Percentiles rank a stretch among this genome's conserved stretches.
Conservation (phyloP, 257 asterid species). For the Euphrasia confusa region DNA sequence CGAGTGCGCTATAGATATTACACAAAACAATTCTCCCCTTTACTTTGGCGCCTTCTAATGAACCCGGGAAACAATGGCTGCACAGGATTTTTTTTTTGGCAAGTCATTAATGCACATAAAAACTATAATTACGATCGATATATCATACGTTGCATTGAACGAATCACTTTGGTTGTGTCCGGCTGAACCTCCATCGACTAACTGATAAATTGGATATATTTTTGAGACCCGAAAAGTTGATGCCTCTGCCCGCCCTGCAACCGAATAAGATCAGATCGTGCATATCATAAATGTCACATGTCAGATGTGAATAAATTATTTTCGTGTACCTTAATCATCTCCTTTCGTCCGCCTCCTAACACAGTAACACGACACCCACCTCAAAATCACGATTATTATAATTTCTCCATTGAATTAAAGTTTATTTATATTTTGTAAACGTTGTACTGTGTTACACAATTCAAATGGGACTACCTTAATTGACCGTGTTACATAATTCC, state of each 20-base stretch:
- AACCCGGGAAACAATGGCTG: background rate
- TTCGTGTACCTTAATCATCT: background rate
- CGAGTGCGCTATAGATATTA: background rate
- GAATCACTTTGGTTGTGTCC: background rate
- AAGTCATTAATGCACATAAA: background rate
- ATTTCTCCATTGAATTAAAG: too few relatives aligned
- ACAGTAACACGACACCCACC: background rate
- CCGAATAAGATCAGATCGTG: too few relatives aligned
- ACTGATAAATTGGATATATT: too few relatives aligned
- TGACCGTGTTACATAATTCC: too few relatives aligned
- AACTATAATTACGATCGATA: too few relatives aligned
- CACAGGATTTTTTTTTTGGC: too few relatives aligned
- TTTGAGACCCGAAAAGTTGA: background rate
- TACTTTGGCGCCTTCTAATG: background rate
- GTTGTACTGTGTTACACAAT: too few relatives aligned
- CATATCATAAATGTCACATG: too few relatives aligned
- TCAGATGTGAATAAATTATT: too few relatives aligned
- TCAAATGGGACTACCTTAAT: too few relatives aligned
- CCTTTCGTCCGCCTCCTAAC: background rate
- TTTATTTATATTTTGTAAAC: too few relatives aligned
- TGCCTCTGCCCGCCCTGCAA: background rate
- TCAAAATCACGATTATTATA: background rate
- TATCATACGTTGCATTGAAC: too few relatives aligned
- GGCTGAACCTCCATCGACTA: background rate
- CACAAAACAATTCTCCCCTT: background rate